These are phyloP conservation scores for Pseudopithomyces maydicus DNA, from an alignment of 2,329 filamentous ascomycete genomes.

Conservation along the genomic window DNA sequence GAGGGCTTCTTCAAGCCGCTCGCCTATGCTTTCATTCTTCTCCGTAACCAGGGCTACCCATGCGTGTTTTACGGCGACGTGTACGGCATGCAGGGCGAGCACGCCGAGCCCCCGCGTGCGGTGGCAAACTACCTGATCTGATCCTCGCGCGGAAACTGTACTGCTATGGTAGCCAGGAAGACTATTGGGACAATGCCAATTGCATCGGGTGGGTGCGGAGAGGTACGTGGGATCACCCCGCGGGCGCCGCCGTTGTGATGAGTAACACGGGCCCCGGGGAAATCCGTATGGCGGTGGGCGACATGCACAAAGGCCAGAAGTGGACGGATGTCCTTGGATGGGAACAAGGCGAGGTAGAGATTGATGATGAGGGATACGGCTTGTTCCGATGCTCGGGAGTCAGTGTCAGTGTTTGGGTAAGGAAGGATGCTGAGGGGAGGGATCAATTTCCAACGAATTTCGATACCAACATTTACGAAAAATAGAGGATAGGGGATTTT, in stretches of 20 bases:
- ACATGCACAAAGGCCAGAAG: conserved; percentile 60
- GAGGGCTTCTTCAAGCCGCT: conserved; percentile 72
- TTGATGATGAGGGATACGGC: conserved; percentile 65
- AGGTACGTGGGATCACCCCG: conserved; percentile 59
- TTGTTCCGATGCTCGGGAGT: conserved; percentile 55
- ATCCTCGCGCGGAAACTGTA: conserved; percentile 68
- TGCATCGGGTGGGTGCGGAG: conserved; percentile 66
- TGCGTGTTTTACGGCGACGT: conserved; percentile 75
- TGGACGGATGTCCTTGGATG: conserved; percentile 69
- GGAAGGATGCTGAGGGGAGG: conserved; percentile 57
- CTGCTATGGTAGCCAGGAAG: conserved; percentile 67
- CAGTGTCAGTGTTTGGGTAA: conserved; percentile 68
- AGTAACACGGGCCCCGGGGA: conserved; percentile 48
- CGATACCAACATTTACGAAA: conserved; percentile 35
- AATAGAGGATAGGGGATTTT: not conserved
- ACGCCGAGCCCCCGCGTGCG: conserved; percentile 59
- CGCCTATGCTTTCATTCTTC: conserved; percentile 73
- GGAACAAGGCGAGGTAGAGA: conserved; percentile 60
- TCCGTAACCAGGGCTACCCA: conserved; percentile 66
- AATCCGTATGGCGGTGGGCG: conserved; percentile 68
- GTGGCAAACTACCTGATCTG: conserved; percentile 62
- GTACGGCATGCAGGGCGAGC: conserved; percentile 64
- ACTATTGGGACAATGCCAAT: conserved; percentile 66
- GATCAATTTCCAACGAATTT: conserved; percentile 42
- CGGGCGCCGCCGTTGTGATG: conserved; percentile 56